Evolutionary conservation across 2,329 filamentous ascomycete genomes (phyloP), one percentile per base, ranked within the genome.

Genomic region (Colletotrichum tabaci): DNA sequence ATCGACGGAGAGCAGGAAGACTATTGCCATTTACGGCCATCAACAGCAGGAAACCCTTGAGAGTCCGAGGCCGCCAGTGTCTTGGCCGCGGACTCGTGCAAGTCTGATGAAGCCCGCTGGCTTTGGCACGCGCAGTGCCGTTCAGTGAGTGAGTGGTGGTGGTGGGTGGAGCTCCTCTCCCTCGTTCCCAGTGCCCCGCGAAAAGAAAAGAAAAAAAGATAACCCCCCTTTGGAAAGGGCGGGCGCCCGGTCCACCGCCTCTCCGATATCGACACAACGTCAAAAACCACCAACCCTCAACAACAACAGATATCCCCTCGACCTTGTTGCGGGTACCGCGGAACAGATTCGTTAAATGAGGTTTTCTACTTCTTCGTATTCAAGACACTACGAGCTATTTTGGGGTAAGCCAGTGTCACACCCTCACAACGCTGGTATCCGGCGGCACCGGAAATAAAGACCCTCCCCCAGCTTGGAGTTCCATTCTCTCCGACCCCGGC

Each of bases 361-460:
- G 12, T 52, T 57, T 57, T 46, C 49, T 71, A 58, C 64, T 65
- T 46, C 49, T 71, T 62, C 64, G 64, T 67, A 63, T 67, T 68
- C 21, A 35, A 53, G 10, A 47, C n/a, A 68, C 42, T 35, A 53
- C 53, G 58, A 67, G 47, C 7, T 55, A 60, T 46, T 35, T 61
- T 50, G 35, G 46, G 49, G 58, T 44, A n/a, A 35, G 46, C 15
- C 7, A 23, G 69, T 64, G 53, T 40, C 56, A 63, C 69, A 40
- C 35, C 53, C 53, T 21, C 58, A 53, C 65, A 60, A 71, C 69
- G 58, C 65, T 21, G 65, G 65, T 61, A 53, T 53, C 69, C 65
- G 69, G 65, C 30, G 21, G 30, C 46, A 55, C 38, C 57, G 57
- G 57, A 61, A 67, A 67, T 70, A 71, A 62, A 57, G 49, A 35